Percentiles rank a stretch among this genome's conserved stretches.
Evolutionary conservation across 495 filamentous ascomycete genomes (phyloP).

Genomic region (Copromyces sp.): DNA sequence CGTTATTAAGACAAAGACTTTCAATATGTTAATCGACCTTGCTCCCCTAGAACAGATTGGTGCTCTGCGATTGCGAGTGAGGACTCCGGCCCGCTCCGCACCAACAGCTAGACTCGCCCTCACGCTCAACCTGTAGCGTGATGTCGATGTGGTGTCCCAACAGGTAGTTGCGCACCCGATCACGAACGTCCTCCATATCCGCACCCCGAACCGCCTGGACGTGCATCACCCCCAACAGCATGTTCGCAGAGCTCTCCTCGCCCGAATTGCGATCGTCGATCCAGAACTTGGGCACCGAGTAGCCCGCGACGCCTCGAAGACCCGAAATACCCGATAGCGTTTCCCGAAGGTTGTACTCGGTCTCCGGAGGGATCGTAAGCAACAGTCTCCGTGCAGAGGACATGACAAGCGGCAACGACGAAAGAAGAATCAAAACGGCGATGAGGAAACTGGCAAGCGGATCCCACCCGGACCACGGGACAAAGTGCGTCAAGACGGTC

Average conservation of each 20-base stretch:
- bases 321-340: constrained; percentile 74
- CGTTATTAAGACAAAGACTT: neutral
- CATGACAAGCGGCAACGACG: constrained; percentile 78
- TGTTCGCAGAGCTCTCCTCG: constrained; percentile 32
- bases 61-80: constrained; percentile 17
- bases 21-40: neutral
- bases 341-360: constrained; percentile 82
- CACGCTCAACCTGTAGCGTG: constrained; percentile 64
- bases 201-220: constrained; percentile 59
- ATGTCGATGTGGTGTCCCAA: constrained; percentile 55
- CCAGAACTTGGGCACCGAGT: constrained; percentile 90
- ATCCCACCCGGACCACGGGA: constrained; percentile 90
- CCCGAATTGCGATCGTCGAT: constrained; percentile 56
- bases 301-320: constrained; percentile 74
- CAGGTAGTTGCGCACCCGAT: constrained; percentile 52
- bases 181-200: constrained; percentile 68
- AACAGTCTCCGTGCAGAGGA: constrained; percentile 73
- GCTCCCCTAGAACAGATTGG: constrained; percentile 14
- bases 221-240: constrained; percentile 69
- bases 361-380: constrained; percentile 71
- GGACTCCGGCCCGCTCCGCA: constrained; percentile 44
- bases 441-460: constrained; percentile 91
- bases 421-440: constrained; percentile 81
- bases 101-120: constrained; percentile 72
- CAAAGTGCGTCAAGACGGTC: constrained; percentile 74